Evolutionary conservation across 225 moss, liverwort and hornwort species (phyloP).

Genomic region (Ulota crispa): DNA sequence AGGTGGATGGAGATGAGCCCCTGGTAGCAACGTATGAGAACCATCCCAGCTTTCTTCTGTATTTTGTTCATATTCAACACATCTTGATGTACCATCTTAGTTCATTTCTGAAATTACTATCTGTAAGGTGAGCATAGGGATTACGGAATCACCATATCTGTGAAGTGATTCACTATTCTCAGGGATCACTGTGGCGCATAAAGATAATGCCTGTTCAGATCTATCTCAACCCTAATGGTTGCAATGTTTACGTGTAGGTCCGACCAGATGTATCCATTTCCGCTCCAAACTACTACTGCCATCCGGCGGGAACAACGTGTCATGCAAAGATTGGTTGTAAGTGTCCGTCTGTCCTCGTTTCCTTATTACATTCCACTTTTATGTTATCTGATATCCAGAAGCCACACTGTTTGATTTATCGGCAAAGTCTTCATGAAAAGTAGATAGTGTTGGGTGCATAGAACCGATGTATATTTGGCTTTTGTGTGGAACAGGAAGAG

Average conservation of each 20-base stretch:
- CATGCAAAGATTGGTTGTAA: conserved; percentile 85
- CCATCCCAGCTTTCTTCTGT: conserved; percentile 20
- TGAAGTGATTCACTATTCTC: background rate
- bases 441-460: background rate
- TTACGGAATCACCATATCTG: background rate
- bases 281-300: conserved; percentile 72
- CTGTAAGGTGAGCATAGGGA: conserved; percentile 6
- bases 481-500: conserved; percentile 74
- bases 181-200: conserved; percentile 6
- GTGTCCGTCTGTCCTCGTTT: background rate
- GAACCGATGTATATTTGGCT: conserved; percentile 16
- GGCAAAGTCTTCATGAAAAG: conserved; percentile 1
- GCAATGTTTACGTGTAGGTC: conserved; percentile 42
- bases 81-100: background rate
- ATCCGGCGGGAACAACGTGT: conserved; percentile 88
- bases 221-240: conserved; percentile 6
- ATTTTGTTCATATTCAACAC: conserved; percentile 6
- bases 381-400: conserved; percentile 2
- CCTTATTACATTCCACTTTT: background rate
- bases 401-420: conserved; percentile 1
- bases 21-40: conserved; percentile 38
- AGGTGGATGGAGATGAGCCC: conserved; percentile 55
- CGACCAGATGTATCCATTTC: conserved; percentile 51
- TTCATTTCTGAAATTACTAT: conserved; percentile 3
- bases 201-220: conserved; percentile 5